Evolutionary conservation across 129 eudicot genomes (phyloP).

Genomic region (Chrysanthemum lavandulifolium): DNA sequence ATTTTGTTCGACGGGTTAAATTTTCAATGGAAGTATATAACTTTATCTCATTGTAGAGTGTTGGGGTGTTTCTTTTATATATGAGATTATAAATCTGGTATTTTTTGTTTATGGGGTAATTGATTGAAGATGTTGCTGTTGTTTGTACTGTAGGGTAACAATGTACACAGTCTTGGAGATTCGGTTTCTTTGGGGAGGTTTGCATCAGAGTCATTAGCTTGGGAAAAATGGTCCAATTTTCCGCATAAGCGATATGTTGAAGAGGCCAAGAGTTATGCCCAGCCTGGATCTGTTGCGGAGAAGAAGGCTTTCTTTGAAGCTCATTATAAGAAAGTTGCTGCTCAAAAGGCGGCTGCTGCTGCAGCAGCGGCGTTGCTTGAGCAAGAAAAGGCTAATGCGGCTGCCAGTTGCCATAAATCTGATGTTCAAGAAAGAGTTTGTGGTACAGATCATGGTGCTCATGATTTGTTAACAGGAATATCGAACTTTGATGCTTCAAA

Average conservation of each 20-base stretch:
- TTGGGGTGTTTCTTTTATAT: neutral
- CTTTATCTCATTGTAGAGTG: neutral
- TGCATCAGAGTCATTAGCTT: slow-evolving; percentile 66
- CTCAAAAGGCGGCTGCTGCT: slow-evolving; percentile 60
- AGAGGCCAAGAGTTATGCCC: slow-evolving; percentile 81
- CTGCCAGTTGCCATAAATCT: neutral
- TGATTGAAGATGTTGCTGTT: neutral
- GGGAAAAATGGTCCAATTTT: slow-evolving; percentile 92
- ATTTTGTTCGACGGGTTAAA: neutral
- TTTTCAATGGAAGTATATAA: neutral
- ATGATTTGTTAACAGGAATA: slow-evolving; percentile 18
- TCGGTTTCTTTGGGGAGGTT: slow-evolving; percentile 91
- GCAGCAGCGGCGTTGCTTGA: slow-evolving; percentile 60
- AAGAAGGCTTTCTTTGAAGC: slow-evolving; percentile 97
- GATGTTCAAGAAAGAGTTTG: slow-evolving; percentile 25
- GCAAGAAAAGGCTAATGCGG: slow-evolving; percentile 37
- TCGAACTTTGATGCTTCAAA: slow-evolving; percentile 12
- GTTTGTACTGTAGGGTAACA: slow-evolving; percentile 46
- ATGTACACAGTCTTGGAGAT: slow-evolving; percentile 58
- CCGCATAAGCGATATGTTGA: slow-evolving; percentile 73
- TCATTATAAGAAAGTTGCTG: slow-evolving; percentile 89
- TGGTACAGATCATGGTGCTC: slow-evolving; percentile 24
- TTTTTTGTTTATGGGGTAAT: slow-evolving; percentile 14
- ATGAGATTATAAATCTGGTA: neutral
- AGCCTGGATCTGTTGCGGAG: slow-evolving; percentile 90